Conservation (phyloP, 2,329 filamentous ascomycete species). For the Penicillium vulpinum region DNA sequence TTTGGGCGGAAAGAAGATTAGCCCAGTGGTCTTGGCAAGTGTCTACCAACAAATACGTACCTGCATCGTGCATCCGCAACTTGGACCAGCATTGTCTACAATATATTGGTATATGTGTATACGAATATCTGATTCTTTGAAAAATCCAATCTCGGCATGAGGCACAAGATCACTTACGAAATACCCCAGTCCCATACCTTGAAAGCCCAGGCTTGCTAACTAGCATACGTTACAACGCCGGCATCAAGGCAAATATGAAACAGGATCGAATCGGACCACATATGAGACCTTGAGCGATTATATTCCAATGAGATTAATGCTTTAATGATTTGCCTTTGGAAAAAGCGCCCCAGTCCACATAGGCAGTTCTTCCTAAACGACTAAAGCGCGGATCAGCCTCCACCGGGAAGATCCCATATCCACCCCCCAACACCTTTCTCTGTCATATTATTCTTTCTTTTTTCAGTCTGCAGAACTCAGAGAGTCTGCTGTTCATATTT, state of each 20-base stretch:
- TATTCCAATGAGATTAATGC: neutral
- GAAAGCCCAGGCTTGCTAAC: neutral
- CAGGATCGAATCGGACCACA: neutral
- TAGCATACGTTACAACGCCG: neutral
- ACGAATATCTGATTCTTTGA: neutral
- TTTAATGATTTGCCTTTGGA: conserved; percentile 3
- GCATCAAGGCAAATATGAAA: neutral
- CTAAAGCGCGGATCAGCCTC: conserved; percentile 25
- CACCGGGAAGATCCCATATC: conserved; percentile 22
- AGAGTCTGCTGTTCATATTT: neutral
- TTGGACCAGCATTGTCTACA: neutral
- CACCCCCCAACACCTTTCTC: conserved; percentile 11
- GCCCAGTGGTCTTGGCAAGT: conserved; percentile 5
- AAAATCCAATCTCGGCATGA: neutral
- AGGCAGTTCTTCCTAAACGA: conserved; percentile 6
- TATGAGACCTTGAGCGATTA: neutral
- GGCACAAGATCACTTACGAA: neutral
- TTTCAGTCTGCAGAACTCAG: neutral
- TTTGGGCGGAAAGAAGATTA: conserved; percentile 9
- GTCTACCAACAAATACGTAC: neutral
- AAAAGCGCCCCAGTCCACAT: conserved; percentile 1
- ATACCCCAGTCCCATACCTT: neutral
- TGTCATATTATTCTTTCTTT: conserved; percentile 7
- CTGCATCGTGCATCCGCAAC: neutral
- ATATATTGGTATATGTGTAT: neutral